Evolutionary conservation across 23 red algal species (phyloP).

Genomic region (Agarophyton chilense): DNA sequence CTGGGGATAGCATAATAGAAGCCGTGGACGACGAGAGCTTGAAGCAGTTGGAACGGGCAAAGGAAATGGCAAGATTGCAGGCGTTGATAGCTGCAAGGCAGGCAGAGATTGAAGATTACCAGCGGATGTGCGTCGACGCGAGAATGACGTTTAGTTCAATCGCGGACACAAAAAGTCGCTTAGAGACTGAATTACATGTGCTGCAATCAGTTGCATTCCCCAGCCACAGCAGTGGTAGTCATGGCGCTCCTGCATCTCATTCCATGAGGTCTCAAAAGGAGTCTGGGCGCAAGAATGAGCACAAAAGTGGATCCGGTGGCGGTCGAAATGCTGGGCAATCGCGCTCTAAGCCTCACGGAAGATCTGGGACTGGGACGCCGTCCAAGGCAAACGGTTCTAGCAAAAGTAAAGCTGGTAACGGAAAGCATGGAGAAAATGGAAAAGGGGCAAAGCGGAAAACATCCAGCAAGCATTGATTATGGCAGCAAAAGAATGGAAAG

Average conservation of each 20-base stretch:
- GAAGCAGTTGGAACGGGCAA: not conserved
- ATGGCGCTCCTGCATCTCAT: not conserved
- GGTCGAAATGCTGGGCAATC: conserved; percentile 7
- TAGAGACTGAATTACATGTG: conserved; percentile 58
- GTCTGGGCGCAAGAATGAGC: conserved; percentile 4
- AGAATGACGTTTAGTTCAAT: conserved; percentile 19
- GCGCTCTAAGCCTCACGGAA: not conserved
- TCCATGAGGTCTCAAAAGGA: not conserved
- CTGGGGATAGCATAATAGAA: not conserved
- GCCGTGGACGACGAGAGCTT: not conserved
- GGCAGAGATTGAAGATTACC: conserved; percentile 50
- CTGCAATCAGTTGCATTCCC: conserved; percentile 17
- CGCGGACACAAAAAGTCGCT: conserved; percentile 41
- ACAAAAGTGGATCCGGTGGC: not conserved
- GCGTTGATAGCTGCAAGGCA: conserved; percentile 43
- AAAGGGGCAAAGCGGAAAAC: conserved; percentile 8
- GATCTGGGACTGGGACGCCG: conserved; percentile 14
- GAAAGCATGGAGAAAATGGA: conserved; percentile 13
- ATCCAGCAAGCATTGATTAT: not conserved
- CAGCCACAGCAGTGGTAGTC: not conserved
- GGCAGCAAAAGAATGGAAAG: not conserved
- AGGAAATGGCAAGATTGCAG: conserved; percentile 46
- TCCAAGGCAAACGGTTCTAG: not conserved
- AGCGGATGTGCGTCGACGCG: conserved; percentile 45
- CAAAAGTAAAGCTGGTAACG: conserved; percentile 9